Conservation (phyloP, 768 basidiomycete genomes). For the Crucibulum laeve region DNA sequence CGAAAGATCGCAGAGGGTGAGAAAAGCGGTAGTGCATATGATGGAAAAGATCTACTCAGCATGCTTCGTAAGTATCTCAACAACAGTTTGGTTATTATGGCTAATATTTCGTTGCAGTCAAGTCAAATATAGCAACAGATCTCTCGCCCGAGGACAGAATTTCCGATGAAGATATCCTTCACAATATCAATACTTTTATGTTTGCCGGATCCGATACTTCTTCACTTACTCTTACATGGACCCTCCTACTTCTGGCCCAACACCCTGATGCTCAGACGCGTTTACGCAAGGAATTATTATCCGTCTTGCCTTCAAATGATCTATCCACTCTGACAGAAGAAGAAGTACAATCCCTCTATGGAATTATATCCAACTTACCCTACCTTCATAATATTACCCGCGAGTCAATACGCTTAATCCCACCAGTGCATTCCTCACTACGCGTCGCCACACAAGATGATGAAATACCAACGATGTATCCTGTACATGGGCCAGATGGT, state of each 20-base stretch:
- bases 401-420: slow-evolving; percentile 74
- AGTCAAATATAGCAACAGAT: slow-evolving; percentile 75
- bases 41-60: slow-evolving; percentile 74
- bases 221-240: slow-evolving; percentile 82
- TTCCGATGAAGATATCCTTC: slow-evolving; percentile 82
- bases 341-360: slow-evolving; percentile 58
- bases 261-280: slow-evolving; percentile 63
- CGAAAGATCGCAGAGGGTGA: slow-evolving; percentile 60
- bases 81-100: background rate
- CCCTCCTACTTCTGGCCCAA: slow-evolving; percentile 67
- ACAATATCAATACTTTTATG: slow-evolving; percentile 87
- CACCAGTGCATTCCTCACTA: slow-evolving; percentile 79
- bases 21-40: slow-evolving; percentile 42
- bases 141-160: slow-evolving; percentile 66
- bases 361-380: slow-evolving; percentile 54
- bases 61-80: slow-evolving; percentile 55
- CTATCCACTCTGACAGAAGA: slow-evolving; percentile 51
- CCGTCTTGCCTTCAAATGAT: slow-evolving; percentile 32
- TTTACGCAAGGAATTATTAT: slow-evolving; percentile 64
- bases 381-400: slow-evolving; percentile 73
- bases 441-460: slow-evolving; percentile 78
- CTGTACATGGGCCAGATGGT: slow-evolving; percentile 50
- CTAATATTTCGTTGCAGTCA: slow-evolving; percentile 44
- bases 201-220: slow-evolving; percentile 90
- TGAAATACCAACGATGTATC: slow-evolving; percentile 64